A percentile compares a stretch with the other conserved stretches of the same genome.
phyloP scores from a whole-genome alignment of 2,329 filamentous ascomycete species.

The Arachnopeziza araneosa region DNA sequence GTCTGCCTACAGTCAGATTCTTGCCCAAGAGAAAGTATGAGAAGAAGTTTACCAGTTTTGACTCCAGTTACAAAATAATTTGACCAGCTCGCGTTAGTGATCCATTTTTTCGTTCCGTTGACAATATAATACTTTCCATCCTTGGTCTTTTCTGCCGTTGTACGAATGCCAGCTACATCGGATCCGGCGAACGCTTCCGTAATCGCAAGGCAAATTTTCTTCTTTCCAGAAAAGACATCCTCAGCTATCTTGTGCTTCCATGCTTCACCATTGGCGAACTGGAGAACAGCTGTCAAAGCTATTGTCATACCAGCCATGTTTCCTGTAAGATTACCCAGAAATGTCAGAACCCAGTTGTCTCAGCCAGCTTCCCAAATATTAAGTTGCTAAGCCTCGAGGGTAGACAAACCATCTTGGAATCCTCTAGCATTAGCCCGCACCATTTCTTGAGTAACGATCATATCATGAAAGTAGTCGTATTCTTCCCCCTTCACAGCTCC shows the following conservation, averaged over 20 bases:
- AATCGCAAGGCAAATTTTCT: conserved; percentile 84
- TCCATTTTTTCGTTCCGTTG: conserved; percentile 80
- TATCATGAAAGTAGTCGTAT: conserved; percentile 83
- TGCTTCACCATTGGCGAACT: conserved; percentile 65
- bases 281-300: conserved; percentile 70
- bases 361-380: neutral
- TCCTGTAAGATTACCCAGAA: neutral
- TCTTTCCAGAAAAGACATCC: conserved; percentile 72
- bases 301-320: conserved; percentile 87
- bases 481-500: conserved; percentile 71
- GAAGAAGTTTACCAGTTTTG: conserved; percentile 44
- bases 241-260: conserved; percentile 62
- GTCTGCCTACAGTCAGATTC: conserved; percentile 31
- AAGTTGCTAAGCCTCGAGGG: neutral
- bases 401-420: conserved; percentile 61
- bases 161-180: conserved; percentile 74
- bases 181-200: conserved; percentile 84
- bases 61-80: conserved; percentile 83
- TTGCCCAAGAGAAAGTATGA: neutral
- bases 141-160: conserved; percentile 69
- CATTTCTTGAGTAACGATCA: conserved; percentile 71
- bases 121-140: conserved; percentile 68
- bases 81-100: conserved; percentile 67
- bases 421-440: conserved; percentile 66
- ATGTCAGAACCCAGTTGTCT: neutral